These are phyloP conservation scores for Ceratobasidium sp. DNA, from an alignment of 1,284 basidiomycete genomes.

Conservation along the genomic window DNA sequence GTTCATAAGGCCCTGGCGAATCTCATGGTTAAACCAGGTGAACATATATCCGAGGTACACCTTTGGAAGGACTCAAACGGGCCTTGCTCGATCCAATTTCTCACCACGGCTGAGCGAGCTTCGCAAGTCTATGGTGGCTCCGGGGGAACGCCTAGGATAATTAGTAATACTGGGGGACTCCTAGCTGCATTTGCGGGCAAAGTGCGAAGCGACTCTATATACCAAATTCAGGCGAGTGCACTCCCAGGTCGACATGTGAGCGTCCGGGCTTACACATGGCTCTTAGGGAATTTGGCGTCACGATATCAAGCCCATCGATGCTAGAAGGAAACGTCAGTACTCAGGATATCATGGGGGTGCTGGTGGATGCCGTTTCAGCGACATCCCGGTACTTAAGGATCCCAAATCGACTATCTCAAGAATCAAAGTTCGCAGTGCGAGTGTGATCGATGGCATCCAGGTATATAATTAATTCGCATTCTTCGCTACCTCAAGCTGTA, in stretches of 20 bases:
- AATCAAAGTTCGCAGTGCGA: no score
- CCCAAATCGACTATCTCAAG: no score
- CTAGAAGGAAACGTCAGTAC: no score
- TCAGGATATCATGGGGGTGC: no score
- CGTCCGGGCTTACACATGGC: no score
- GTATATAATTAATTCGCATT: neutral
- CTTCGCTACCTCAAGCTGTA: no score
- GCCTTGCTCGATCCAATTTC: neutral
- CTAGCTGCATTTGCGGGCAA: constrained; percentile 15
- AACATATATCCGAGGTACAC: constrained; percentile 8
- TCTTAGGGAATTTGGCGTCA: no score
- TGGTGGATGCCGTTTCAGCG: no score
- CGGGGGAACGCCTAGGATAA: neutral
- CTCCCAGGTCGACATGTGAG: no score
- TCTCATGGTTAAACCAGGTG: neutral
- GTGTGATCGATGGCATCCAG: constrained; percentile 9
- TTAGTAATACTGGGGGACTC: neutral
- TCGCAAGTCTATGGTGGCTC: constrained; percentile 4
- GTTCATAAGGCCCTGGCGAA: neutral
- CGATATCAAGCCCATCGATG: no score
- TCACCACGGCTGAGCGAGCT: neutral
- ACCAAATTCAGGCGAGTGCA: no score
- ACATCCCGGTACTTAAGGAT: no score
- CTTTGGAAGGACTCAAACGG: neutral
- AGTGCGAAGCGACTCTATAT: neutral